Conservation (phyloP, 306 rosid species). For the Vigna radiata region DNA sequence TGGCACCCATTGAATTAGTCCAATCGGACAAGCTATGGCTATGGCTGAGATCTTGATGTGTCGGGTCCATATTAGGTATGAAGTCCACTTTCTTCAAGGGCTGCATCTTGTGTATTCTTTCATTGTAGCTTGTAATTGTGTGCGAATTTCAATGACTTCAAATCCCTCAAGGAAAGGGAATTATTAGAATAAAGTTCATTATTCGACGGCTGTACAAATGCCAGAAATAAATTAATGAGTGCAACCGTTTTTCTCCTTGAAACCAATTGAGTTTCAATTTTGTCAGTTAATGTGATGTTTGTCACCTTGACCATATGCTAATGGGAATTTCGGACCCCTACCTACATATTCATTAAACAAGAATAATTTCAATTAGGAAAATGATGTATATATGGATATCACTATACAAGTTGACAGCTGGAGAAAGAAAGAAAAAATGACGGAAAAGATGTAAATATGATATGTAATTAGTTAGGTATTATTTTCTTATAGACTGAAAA, state of each 20-base stretch:
- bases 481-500: too few relatives aligned
- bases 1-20: conserved; percentile 29
- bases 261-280: conserved; percentile 36
- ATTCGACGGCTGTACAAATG: conserved; percentile 28
- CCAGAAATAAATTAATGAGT: conserved; percentile 17
- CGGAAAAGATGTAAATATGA: too few relatives aligned
- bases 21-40: conserved; percentile 42
- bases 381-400: not conserved
- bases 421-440: not conserved
- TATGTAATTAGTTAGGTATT: too few relatives aligned
- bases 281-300: conserved; percentile 38
- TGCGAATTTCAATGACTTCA: conserved; percentile 40
- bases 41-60: conserved; percentile 37
- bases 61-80: conserved; percentile 48
- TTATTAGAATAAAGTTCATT: conserved; percentile 46
- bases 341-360: conserved; percentile 24
- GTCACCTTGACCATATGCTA: conserved; percentile 28
- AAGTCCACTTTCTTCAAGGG: conserved; percentile 23
- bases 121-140: conserved; percentile 33
- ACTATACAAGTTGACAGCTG: not conserved
- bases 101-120: conserved; percentile 33
- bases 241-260: conserved; percentile 25
- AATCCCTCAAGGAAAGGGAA: conserved; percentile 53
- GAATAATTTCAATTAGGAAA: conserved; percentile 29
- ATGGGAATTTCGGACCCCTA: conserved; percentile 33